Base-by-base conservation (phyloP, 2,329 filamentous ascomycete species). In the Stachybotrys elegans region DNA sequence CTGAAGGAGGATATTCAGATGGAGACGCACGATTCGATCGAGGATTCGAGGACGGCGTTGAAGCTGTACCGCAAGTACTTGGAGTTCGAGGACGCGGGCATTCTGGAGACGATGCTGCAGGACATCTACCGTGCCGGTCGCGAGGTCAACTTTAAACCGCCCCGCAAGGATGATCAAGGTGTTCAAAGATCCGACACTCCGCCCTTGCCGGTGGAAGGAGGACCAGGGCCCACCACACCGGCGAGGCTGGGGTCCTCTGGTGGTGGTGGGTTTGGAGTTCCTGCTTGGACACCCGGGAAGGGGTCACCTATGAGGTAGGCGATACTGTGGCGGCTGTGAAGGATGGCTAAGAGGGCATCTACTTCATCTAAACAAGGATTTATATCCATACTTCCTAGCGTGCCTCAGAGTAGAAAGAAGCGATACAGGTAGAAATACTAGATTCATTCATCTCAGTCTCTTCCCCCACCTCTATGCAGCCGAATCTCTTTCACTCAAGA, bases 1-100 rank as follows among this genome's bases (percentile, higher is more conserved):
- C 81, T 98, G 34, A 90, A 90, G 56, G 89, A 97, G 65, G 89
- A 92, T 57, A 96, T 98, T 48, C 94, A 98, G 66, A 78, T 88
- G 57, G 86, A 89, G 52, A 89, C 84, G 6, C 94, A 98, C 66
- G 93, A 98, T 66, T 92, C 86, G 11, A 94, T 98, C 53, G 93
- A 97, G 65, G 93, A 98, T 62, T 91, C 93, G 1, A 79, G 86
- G 21, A 96, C 92, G 32, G 93, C 94, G 0, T 73, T 97, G 32
- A 88, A 89, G 60, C 73, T 98, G 8, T 98, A 84, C 57, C 79
- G 86, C 36, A 96, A 95, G 63, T 96, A 90, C 64, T 76, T 88
- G 50, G 91, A 97, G 67, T 97, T 88, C 57, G 74, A 85, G 42
- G 89, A 94, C 53, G 89, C 88, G 0, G 92, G 91, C 0, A 82